Conservation (phyloP, 73 alveolate species). For the Stentor coeruleus region DNA sequence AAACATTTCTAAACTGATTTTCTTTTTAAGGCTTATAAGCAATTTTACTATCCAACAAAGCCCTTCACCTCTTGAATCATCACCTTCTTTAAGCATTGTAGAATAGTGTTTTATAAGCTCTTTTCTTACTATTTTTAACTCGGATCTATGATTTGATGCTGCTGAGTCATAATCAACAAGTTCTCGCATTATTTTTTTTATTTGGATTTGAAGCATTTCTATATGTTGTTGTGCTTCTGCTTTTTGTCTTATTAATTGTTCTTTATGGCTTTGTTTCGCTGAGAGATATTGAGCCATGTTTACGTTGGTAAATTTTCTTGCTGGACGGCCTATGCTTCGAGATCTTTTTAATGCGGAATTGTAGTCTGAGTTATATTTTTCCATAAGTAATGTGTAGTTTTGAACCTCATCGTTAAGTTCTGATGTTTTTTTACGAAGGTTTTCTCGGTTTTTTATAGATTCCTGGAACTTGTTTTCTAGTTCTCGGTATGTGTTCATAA, state of each 20-base stretch:
- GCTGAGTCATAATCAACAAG: neutral
- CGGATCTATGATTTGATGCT: neutral
- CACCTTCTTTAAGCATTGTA: neutral
- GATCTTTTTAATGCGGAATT: neutral
- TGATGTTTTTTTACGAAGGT: neutral
- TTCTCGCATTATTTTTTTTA: neutral
- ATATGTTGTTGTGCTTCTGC: neutral
- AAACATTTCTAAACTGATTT: neutral
- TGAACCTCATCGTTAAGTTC: neutral
- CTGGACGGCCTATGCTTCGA: neutral
- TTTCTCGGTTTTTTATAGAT: neutral
- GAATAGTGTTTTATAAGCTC: neutral
- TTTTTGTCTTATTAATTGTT: neutral
- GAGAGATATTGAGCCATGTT: neutral
- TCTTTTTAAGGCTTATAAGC: neutral
- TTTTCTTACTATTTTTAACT: neutral
- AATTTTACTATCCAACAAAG: constrained; percentile 1
- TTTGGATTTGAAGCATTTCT: neutral
- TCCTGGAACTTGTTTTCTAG: no score
- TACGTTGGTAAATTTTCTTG: no score
- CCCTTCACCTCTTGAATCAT: constrained; percentile 22
- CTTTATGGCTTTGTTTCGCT: neutral
- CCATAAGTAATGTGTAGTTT: neutral
- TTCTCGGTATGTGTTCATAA: neutral
- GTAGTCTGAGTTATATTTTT: neutral